Evolutionary conservation across 164 flowering plant species (phyloP).

Genomic region (Liquidambar formosana): DNA sequence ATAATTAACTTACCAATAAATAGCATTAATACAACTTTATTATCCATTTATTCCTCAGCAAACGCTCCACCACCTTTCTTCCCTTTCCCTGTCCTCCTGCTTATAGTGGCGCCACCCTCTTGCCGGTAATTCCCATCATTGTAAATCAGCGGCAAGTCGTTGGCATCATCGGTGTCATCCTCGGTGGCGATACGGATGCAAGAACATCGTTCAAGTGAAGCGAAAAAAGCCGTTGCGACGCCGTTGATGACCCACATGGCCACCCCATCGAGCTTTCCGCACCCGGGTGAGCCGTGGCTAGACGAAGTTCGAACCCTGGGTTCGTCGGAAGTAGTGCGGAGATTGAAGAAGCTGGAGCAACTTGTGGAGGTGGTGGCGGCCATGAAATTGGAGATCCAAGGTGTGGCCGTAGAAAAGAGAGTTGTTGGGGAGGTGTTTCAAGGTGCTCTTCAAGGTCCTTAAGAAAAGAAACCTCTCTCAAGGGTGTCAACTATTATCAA

Average conservation of each 20-base stretch:
- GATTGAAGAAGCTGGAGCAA: constrained; percentile 41
- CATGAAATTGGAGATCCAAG: constrained; percentile 24
- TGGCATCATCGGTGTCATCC: constrained; percentile 52
- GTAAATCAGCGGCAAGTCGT: constrained; percentile 60
- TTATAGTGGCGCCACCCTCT: constrained; percentile 9
- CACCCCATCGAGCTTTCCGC: constrained; percentile 60
- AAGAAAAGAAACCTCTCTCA: too few relatives aligned
- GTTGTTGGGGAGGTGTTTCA: neutral
- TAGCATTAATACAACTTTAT: neutral
- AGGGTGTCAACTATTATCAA: too few relatives aligned
- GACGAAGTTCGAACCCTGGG: constrained; percentile 35
- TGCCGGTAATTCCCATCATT: constrained; percentile 42
- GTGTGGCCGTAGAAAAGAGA: neutral
- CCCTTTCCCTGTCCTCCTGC: constrained; percentile 40
- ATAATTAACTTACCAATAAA: neutral
- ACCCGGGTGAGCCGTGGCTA: constrained; percentile 26
- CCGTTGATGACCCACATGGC: constrained; percentile 75
- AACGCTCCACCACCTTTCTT: constrained; percentile 35
- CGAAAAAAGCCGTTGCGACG: constrained; percentile 60
- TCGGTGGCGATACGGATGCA: constrained; percentile 67
- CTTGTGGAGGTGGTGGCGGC: constrained; percentile 40
- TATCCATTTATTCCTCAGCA: constrained; percentile 17
- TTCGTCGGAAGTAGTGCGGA: constrained; percentile 26
- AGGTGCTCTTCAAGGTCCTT: too few relatives aligned
- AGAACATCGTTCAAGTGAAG: constrained; percentile 69